These are phyloP conservation scores for Sphenostylis stenocarpa DNA, from an alignment of 306 rosid species.

Conservation along the genomic window DNA sequence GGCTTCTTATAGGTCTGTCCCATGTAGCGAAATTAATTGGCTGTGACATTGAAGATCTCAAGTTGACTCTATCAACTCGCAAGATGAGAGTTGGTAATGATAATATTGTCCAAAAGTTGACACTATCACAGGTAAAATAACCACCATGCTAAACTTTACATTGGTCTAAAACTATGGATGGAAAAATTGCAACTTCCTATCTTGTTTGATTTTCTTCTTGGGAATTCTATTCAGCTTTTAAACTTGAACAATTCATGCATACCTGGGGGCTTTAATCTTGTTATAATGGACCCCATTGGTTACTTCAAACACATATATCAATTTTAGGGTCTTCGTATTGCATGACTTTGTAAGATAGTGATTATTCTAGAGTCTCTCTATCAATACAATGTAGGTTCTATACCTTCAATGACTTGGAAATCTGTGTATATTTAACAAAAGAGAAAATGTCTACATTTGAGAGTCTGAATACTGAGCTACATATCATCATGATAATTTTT, in stretches of 20 bases:
- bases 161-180: conserved; percentile 17
- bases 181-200: not conserved
- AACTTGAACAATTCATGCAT: not conserved
- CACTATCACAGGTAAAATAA: conserved; percentile 74
- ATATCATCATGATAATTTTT: not conserved
- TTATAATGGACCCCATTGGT: conserved; percentile 12
- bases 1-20: conserved; percentile 60
- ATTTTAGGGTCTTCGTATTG: conserved; percentile 11
- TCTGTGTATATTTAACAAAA: not conserved
- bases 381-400: not conserved
- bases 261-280: conserved; percentile 14
- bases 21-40: conserved; percentile 73
- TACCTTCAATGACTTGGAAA: conserved; percentile 1
- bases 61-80: conserved; percentile 74
- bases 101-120: conserved; percentile 81
- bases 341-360: not conserved
- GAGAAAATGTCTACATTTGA: not conserved
- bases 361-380: not conserved
- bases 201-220: conserved; percentile 2
- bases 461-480: not conserved
- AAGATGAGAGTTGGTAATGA: conserved; percentile 86
- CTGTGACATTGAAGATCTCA: conserved; percentile 71
- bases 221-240: conserved; percentile 16
- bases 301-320: not conserved
- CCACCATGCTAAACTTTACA: not conserved